Percentiles rank a stretch among this genome's conserved stretches.
Conservation (phyloP, 805 yeast genomes). For the Ogataea methylovora region DNA sequence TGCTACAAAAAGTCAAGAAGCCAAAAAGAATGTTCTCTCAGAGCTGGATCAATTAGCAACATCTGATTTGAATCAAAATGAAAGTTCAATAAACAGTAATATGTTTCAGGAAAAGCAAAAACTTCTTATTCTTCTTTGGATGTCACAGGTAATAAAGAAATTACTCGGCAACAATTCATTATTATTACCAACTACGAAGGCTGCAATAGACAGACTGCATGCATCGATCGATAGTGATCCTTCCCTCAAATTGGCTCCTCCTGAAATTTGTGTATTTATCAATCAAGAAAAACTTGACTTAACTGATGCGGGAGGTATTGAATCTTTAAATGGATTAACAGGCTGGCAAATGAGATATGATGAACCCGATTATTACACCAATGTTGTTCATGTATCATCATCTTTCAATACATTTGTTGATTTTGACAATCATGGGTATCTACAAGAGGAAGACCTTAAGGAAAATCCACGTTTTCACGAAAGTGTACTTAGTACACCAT, state of each 20-base stretch:
- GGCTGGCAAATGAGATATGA: slow-evolving; percentile 27
- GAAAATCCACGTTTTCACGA: slow-evolving; percentile 16
- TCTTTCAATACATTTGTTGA: slow-evolving; percentile 16
- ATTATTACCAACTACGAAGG: slow-evolving; percentile 1
- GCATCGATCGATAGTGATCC: slow-evolving; percentile 8
- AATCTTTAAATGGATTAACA: slow-evolving; percentile 17
- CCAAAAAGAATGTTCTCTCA: background rate
- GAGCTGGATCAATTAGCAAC: background rate
- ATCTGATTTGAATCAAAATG: background rate
- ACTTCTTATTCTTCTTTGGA: slow-evolving; percentile 22
- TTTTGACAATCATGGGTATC: slow-evolving; percentile 13
- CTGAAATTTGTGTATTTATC: slow-evolving; percentile 18
- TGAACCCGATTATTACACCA: slow-evolving; percentile 18
- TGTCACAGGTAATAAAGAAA: slow-evolving; percentile 19
- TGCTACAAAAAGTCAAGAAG: background rate
- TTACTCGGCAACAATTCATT: slow-evolving; percentile 10
- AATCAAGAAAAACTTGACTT: slow-evolving; percentile 15
- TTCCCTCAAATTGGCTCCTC: slow-evolving; percentile 7
- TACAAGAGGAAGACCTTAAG: slow-evolving; percentile 7
- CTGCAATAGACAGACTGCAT: background rate
- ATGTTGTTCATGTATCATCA: slow-evolving; percentile 19
- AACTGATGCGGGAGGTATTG: slow-evolving; percentile 4
- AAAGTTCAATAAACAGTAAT: slow-evolving; percentile 1
- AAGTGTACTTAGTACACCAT: slow-evolving; percentile 8
- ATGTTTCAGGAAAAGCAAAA: slow-evolving; percentile 23